Percentiles rank a stretch among this genome's conserved stretches.
phyloP scores from a whole-genome alignment of 2,329 filamentous ascomycete species.

The Ophiocordyceps australis region DNA sequence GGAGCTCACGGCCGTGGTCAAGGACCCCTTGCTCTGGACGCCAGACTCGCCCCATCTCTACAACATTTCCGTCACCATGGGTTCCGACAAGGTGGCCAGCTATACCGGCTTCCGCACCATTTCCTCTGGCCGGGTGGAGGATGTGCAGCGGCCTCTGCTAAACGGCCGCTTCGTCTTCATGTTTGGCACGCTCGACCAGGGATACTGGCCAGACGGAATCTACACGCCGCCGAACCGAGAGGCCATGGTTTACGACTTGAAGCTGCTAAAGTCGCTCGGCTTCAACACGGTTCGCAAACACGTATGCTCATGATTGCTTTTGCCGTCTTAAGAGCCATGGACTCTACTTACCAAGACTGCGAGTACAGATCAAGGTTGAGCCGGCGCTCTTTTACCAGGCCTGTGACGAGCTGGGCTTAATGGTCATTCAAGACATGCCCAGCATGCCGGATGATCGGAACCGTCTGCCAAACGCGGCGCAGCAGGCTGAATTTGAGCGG shows the following conservation, averaged over 20 bases:
- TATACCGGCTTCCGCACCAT: slow-evolving; percentile 56
- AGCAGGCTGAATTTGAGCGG: slow-evolving; percentile 46
- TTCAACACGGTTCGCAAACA: slow-evolving; percentile 59
- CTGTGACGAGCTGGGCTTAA: slow-evolving; percentile 44
- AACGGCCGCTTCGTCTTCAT: slow-evolving; percentile 53
- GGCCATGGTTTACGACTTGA: slow-evolving; percentile 48
- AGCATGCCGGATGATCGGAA: slow-evolving; percentile 22
- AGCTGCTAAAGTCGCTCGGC: slow-evolving; percentile 44
- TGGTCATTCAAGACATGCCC: slow-evolving; percentile 60
- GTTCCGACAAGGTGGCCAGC: slow-evolving; percentile 35
- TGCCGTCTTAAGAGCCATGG: background rate
- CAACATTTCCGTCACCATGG: slow-evolving; percentile 37
- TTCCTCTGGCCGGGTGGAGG: slow-evolving; percentile 33
- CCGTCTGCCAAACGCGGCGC: slow-evolving; percentile 18
- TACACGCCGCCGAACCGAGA: slow-evolving; percentile 46
- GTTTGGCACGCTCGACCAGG: slow-evolving; percentile 53
- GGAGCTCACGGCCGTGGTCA: slow-evolving; percentile 34
- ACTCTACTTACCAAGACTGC: slow-evolving; percentile 3
- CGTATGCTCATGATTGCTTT: no score
- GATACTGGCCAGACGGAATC: slow-evolving; percentile 54
- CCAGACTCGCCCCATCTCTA: slow-evolving; percentile 45
- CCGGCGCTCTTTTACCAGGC: slow-evolving; percentile 49
- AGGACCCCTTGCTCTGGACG: slow-evolving; percentile 42
- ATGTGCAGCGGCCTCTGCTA: slow-evolving; percentile 40
- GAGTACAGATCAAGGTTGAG: slow-evolving; percentile 42